Base-by-base conservation (phyloP, 305 asterid species). In the Fraxinus dipetala region DNA sequence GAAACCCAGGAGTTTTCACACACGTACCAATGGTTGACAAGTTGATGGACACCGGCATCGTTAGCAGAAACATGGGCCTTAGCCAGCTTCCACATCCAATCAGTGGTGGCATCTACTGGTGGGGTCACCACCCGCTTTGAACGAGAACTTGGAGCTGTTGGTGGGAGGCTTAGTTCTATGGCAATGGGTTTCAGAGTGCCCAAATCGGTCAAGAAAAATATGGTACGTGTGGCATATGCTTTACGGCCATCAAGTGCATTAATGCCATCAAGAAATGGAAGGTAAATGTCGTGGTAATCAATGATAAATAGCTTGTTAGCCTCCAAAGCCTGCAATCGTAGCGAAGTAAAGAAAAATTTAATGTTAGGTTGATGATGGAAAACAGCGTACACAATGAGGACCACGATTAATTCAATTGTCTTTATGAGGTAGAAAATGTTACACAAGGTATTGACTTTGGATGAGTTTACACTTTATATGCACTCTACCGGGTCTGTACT, bases 1-100 rank as follows among this genome's bases (percentile, higher is more conserved):
- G 54, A 45, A 45, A 45, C 3, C 13, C 3, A 13, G 54, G n/a
- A 13, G 2, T 45, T 43, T 45, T 3, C 54, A 2, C 51, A 11
- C n/a, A 43, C 89, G 6, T 89, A 95, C 99, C 98, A 96, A 84
- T 96, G 99, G 89, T 96, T 90, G 79, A 94, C 98, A 2, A 93
- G 95, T 86, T 96, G 99, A 81, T 96, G 99, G 18, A 94, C 97
- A 9, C 98, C 99, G 14, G 99, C 99, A 78, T 96, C 99, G 8
- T 96, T 96, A 38, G 99, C n/a, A 88, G 75, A 94, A 76, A 94
- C 98, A 56, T 94, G 98, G 75, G 98, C 94, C 85, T 94, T 96
- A 1, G 98, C 99, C 30, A 96, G 81, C 36, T 89, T 93, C 99
- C 99, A 96, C 80, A 54, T 86, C 99, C 99, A 96, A 48, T 86